Base-by-base conservation (phyloP, 1,284 basidiomycete species). In the Microbotryomycetes sp. region DNA sequence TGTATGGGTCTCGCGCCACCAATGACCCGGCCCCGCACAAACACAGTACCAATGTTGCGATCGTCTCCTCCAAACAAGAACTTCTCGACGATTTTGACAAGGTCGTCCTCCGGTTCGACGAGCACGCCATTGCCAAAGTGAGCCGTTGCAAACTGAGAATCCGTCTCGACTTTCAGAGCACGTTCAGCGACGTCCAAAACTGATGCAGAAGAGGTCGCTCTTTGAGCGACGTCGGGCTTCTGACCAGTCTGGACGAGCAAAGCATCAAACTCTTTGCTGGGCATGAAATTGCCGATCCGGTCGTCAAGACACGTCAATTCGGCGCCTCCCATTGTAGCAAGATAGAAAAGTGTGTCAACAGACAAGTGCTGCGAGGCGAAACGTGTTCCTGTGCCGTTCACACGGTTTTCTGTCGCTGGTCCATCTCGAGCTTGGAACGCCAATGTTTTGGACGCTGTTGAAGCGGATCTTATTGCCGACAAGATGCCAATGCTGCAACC, bases 301-400 rank as follows among this genome's bases (percentile, higher is more conserved):
- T 83, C 74, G 45, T 83, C 80, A 29, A 97, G 76, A 54, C 81
- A 80, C 72, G 90, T 93, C 0, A 97, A 84, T 31, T 85, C 79
- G 0, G 94, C 94, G 1, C 94, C 94, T 46, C 94, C 93, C 28
- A 88, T 78, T 3, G 93, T 98, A 9, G 94, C 92, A 51, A 97
- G 84, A 77, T 91, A 88, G 66, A 96, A 81, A 51, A 97, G 79
- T 1, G 89, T 85, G 6, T 88, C 78, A 45, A 92, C 79, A 5
- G 85, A 79, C 15, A 97, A 80, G 55, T 86, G 86, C 21, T 80
- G 79, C 66, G 81, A 79, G 3, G 81, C 77, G 72, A 89, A 89
- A 53, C n/a, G n/a, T 18, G 57, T 29, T 3, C 52, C n/a, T 31
- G 9, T 9, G 9, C 28, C 29, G 13, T 9, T 18, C 35, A 18